Evolutionary conservation across 2,329 filamentous ascomycete genomes (phyloP), one percentile per base, ranked within the genome.

Genomic region (Apiospora kogelbergensis): DNA sequence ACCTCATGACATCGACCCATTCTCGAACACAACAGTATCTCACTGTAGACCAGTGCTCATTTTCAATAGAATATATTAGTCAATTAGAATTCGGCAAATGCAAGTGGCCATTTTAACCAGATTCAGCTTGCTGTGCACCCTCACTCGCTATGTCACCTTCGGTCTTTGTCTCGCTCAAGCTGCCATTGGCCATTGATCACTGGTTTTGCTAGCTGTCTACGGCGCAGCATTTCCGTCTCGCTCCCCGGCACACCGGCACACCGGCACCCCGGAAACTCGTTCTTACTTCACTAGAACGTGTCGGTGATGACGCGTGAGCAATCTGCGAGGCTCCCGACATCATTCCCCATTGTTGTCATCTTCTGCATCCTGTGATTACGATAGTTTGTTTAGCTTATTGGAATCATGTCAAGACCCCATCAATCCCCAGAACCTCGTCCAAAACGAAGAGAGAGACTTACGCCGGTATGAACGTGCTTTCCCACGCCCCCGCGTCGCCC

Each of bases 241-340:
- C 24, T 63, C 45, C 45, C 60, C 15, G 30, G 26, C 33, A 26
- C 33, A n/a, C n/a, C n/a, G n/a, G n/a, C n/a, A n/a, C n/a, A n/a
- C n/a, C n/a, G n/a, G n/a, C n/a, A n/a, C 15, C 42, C 60, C 37
- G 33, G 45, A 24, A 6, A 44, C 57, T 22, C 42, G 13, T 64
- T 26, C 63, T 20, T n/a, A n/a, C n/a, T 7, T 41, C 24, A 13
- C n/a, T 24, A 26, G 66, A 69, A 33, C 17, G 33, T 22, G 33
- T 41, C 71, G 22, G 68, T 72, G n/a, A 78, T 68, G 53, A 78
- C 70, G 41, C 71, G 71, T 1, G 76, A 73, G 71, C 76, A 78
- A 46, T 78, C 76, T 1, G 65, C 69, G 64, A 78, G 67, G 60
- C 45, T 71, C 0, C 70, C 64, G 37, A 68, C 69, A 44, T 78